These are phyloP conservation scores for Limonium bicolor DNA, from an alignment of 148 eudicot genomes.

Conservation along the genomic window DNA sequence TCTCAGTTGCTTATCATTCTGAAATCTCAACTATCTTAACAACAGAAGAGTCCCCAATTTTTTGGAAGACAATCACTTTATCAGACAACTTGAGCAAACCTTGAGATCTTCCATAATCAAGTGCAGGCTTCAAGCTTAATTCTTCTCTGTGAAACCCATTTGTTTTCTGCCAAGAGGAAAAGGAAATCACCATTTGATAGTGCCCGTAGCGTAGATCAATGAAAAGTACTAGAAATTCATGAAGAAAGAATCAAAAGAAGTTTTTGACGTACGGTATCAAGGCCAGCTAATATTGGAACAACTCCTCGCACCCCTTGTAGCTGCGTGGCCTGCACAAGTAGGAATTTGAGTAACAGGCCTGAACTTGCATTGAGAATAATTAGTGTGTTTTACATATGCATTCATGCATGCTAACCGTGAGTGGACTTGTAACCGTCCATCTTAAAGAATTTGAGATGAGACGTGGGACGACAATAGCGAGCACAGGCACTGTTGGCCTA, in stretches of 20 bases:
- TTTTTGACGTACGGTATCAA: constrained; percentile 24
- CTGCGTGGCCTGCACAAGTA: constrained; percentile 36
- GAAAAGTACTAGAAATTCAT: background rate
- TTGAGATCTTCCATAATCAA: constrained; percentile 27
- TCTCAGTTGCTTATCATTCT: too few relatives aligned
- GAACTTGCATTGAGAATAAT: background rate
- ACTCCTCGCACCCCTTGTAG: constrained; percentile 51
- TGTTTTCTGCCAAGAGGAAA: too few relatives aligned
- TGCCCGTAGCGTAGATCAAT: background rate
- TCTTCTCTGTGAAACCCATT: constrained; percentile 32
- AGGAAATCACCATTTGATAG: too few relatives aligned
- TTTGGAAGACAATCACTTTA: constrained; percentile 47
- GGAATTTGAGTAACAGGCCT: background rate
- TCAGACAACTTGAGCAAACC: constrained; percentile 38
- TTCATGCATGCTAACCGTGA: constrained; percentile 24
- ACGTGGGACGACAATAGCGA: constrained; percentile 39
- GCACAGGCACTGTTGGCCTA: constrained; percentile 42
- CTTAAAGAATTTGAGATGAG: constrained; percentile 28
- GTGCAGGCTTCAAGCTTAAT: constrained; percentile 34
- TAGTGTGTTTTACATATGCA: background rate
- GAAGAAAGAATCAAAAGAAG: background rate
- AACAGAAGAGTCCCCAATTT: constrained; percentile 39
- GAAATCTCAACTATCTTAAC: constrained; percentile 14
- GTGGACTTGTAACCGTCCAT: constrained; percentile 42
- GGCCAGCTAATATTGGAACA: constrained; percentile 34